phyloP scores from a whole-genome alignment of 257 asterid genomes.

The Nicotiana tomentosiformis region DNA sequence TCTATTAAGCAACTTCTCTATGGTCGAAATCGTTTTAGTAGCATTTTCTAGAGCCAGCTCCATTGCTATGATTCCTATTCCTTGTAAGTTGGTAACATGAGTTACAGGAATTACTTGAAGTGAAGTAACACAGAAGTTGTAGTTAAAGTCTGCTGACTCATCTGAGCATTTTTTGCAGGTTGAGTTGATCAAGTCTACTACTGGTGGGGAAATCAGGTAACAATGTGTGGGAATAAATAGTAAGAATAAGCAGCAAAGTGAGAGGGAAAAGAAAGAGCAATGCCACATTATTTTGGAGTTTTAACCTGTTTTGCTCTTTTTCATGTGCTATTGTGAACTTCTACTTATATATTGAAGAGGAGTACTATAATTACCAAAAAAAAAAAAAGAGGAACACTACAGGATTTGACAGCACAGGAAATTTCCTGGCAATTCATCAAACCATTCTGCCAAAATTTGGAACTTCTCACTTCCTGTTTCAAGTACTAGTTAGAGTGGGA shows the following conservation, averaged over 20 bases:
- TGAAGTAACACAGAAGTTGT: slow-evolving; percentile 21
- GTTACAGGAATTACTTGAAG: slow-evolving; percentile 14
- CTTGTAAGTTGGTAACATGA: slow-evolving; percentile 13
- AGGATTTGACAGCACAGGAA: background rate
- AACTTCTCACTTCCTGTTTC: background rate
- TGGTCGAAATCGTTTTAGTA: slow-evolving; percentile 3
- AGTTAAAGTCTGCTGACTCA: slow-evolving; percentile 18
- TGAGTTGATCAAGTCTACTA: slow-evolving; percentile 17
- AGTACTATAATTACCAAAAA: background rate
- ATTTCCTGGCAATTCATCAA: background rate
- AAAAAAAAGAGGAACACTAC: background rate
- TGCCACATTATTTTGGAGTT: slow-evolving; percentile 9
- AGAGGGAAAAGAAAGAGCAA: slow-evolving; percentile 3
- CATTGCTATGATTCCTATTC: slow-evolving; percentile 17
- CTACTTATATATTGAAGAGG: background rate
- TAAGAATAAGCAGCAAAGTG: slow-evolving; percentile 7
- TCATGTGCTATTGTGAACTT: background rate
- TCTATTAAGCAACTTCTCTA: slow-evolving; percentile 13
- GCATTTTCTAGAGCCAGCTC: slow-evolving; percentile 23
- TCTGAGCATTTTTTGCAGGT: slow-evolving; percentile 26
- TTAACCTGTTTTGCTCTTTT: background rate
- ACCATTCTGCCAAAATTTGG: background rate
- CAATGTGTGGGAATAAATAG: background rate
- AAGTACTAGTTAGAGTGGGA: background rate
- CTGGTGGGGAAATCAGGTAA: background rate